Evolutionary conservation across 208 protist species (phyloP).

Genomic region (Acanthamoeba triangularis): DNA sequence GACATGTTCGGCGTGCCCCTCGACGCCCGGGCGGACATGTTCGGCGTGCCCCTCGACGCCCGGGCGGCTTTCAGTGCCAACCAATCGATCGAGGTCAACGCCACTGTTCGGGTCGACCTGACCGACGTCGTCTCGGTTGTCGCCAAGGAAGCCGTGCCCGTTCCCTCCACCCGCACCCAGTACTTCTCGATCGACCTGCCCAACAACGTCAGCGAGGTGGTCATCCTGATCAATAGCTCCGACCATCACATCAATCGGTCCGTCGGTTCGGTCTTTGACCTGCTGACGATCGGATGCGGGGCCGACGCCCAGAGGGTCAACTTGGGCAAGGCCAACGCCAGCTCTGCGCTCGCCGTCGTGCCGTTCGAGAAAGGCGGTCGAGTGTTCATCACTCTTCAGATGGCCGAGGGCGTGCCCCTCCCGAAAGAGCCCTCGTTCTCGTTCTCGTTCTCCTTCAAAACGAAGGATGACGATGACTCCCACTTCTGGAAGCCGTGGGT

Average conservation of each 20-base stretch:
- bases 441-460: neutral
- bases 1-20: too few species aligned
- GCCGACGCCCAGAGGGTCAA: neutral
- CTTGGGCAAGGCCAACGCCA: neutral
- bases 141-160: neutral
- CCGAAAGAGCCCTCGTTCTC: neutral
- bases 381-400: conserved; percentile 1
- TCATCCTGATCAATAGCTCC: neutral
- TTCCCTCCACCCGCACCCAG: neutral
- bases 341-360: neutral
- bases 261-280: neutral
- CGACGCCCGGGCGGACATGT: neutral
- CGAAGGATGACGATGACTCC: neutral
- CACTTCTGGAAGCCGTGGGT: neutral
- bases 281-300: neutral
- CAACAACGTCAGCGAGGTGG: neutral
- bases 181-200: neutral
- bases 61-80: neutral
- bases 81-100: neutral
- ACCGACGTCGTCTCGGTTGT: neutral
- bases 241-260: neutral
- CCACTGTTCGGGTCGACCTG: neutral
- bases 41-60: neutral
- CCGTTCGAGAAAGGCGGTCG: neutral
- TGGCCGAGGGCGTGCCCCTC: neutral